A percentile compares a stretch with the other conserved stretches of the same genome.
These are phyloP conservation scores for Suhomyces wounanorum DNA, from an alignment of 1,139 yeast species.

Conservation along the genomic window DNA sequence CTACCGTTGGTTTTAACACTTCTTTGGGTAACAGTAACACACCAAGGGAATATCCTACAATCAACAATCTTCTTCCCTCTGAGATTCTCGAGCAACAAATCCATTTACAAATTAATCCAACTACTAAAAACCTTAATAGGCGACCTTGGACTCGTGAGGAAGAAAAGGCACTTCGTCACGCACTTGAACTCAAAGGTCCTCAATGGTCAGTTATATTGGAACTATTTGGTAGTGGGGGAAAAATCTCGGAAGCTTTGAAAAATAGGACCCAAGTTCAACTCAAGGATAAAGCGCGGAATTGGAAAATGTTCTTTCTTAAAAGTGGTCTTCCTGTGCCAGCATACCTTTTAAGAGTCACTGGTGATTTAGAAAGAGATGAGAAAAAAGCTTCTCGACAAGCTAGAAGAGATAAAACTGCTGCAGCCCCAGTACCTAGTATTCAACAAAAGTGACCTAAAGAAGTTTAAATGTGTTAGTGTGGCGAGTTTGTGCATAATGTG, in stretches of 20 bases:
- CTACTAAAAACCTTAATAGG: slow-evolving; percentile 40
- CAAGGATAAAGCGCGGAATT: slow-evolving; percentile 93
- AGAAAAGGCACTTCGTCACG: slow-evolving; percentile 81
- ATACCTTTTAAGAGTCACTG: slow-evolving; percentile 80
- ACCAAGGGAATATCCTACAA: slow-evolving; percentile 6
- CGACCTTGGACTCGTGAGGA: slow-evolving; percentile 89
- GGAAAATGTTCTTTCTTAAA: slow-evolving; percentile 84
- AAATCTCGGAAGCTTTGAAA: slow-evolving; percentile 76
- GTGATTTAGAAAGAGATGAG: slow-evolving; percentile 68
- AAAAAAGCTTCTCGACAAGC: slow-evolving; percentile 27
- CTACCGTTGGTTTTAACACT: not conserved
- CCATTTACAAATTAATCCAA: slow-evolving; percentile 39
- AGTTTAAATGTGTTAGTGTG: not conserved
- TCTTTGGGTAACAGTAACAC: not conserved
- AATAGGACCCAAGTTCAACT: slow-evolving; percentile 88
- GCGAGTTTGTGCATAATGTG: not conserved
- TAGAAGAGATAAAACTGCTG: slow-evolving; percentile 42
- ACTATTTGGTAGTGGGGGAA: slow-evolving; percentile 90
- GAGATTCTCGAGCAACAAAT: slow-evolving; percentile 51
- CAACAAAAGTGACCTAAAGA: slow-evolving; percentile 10
- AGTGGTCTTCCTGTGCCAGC: slow-evolving; percentile 72
- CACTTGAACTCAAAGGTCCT: slow-evolving; percentile 83
- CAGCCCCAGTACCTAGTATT: slow-evolving; percentile 39
- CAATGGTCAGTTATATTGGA: slow-evolving; percentile 91
- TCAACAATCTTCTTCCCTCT: slow-evolving; percentile 43